phyloP scores from a whole-genome alignment of 345 rosid genomes.

The Garcia nutans region DNA sequence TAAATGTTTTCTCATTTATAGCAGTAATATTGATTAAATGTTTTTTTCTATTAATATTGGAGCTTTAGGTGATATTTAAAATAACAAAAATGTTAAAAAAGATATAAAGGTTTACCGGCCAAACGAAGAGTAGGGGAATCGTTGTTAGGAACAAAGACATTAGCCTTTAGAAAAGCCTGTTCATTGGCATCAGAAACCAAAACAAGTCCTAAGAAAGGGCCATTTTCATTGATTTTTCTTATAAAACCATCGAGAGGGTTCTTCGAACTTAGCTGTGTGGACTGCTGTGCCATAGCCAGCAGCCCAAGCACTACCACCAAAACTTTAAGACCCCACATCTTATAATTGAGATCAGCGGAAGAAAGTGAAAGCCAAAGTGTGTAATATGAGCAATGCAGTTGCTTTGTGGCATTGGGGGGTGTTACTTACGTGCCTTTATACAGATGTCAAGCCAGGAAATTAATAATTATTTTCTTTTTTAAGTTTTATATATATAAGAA shows the following conservation, averaged over 20 bases:
- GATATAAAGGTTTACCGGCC: not conserved
- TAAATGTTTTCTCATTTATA: too few relatives aligned
- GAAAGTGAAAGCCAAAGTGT: not conserved
- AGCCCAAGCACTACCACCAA: conserved; percentile 12
- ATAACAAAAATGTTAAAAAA: too few relatives aligned
- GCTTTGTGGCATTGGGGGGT: not conserved
- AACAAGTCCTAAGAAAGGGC: conserved; percentile 2
- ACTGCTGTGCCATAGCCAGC: conserved; percentile 11
- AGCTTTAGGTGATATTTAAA: too few relatives aligned
- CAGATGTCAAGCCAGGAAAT: not conserved
- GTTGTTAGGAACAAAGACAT: not conserved
- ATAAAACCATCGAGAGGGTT: conserved; percentile 18
- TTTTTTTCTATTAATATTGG: too few relatives aligned
- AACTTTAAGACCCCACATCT: conserved; percentile 4
- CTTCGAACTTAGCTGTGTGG: conserved; percentile 20
- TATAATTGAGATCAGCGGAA: not conserved
- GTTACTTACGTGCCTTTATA: not conserved
- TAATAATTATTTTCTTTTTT: too few relatives aligned
- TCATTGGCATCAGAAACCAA: not conserved
- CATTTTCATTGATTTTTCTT: not conserved
- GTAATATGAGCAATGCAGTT: not conserved
- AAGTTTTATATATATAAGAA: too few relatives aligned
- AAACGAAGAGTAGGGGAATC: not conserved
- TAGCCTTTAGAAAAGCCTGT: not conserved
- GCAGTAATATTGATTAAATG: too few relatives aligned